phyloP scores from a whole-genome alignment of 1,139 yeast genomes.

The Geotrichum restrictum region DNA sequence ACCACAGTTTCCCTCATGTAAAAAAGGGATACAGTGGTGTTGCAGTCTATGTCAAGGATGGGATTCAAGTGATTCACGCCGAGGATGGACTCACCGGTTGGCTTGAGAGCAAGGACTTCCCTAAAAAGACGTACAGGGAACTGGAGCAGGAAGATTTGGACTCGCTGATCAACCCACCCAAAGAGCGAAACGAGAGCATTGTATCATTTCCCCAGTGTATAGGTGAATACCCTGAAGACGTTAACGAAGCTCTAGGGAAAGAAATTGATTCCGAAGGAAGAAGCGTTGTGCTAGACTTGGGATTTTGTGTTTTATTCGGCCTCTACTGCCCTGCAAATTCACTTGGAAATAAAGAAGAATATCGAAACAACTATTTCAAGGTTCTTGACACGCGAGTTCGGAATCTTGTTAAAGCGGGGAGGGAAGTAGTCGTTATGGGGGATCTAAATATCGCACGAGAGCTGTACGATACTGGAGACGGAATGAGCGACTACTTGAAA shows the following conservation, averaged over 20 bases:
- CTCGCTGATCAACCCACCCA: constrained; percentile 12
- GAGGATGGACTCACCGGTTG: constrained; percentile 91
- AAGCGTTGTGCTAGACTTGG: constrained; percentile 68
- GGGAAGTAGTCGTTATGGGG: constrained; percentile 71
- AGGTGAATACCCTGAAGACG: constrained; percentile 65
- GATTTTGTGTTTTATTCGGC: constrained; percentile 58
- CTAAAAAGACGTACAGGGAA: constrained; percentile 24
- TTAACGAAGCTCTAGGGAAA: constrained; percentile 42
- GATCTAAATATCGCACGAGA: constrained; percentile 81
- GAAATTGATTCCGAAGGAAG: constrained; percentile 81
- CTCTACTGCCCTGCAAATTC: constrained; percentile 95
- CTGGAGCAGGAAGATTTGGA: constrained; percentile 27
- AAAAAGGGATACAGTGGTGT: constrained; percentile 88
- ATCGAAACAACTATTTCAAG: constrained; percentile 55
- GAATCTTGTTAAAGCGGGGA: constrained; percentile 47
- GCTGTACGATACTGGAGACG: constrained; percentile 77
- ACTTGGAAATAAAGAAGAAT: constrained; percentile 66
- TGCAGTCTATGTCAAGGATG: constrained; percentile 64
- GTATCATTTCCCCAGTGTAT: constrained; percentile 38
- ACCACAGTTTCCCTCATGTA: constrained; percentile 58
- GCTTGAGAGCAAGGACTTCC: constrained; percentile 38
- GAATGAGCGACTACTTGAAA: constrained; percentile 46
- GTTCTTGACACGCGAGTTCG: constrained; percentile 58
- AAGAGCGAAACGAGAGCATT: not conserved
- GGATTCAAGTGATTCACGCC: constrained; percentile 58